Evolutionary conservation across 108 stramenopile genomes (phyloP).

Genomic region (Cylindrotheca closterium): DNA sequence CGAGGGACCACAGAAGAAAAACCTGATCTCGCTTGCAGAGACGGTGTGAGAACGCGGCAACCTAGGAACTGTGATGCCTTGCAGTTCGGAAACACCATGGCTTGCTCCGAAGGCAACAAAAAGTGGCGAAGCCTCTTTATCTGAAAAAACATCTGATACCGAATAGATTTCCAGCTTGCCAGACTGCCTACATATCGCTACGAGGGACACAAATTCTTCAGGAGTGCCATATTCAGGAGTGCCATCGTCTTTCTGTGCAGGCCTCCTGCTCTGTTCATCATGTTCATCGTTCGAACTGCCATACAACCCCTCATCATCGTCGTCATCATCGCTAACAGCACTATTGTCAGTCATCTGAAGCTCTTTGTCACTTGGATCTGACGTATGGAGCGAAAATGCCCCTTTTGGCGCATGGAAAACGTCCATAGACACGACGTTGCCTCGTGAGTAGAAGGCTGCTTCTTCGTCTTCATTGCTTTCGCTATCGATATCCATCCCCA

Average conservation of each 20-base stretch:
- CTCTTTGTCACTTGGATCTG: too few species aligned
- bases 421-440: conserved; percentile 56
- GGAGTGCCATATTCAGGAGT: neutral
- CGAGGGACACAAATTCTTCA: conserved; percentile 20
- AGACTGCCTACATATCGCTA: conserved; percentile 70
- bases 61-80: conserved; percentile 18
- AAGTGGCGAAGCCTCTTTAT: conserved; percentile 29
- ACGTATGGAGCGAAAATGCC: neutral
- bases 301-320: conserved; percentile 47
- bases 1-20: conserved; percentile 74
- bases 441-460: conserved; percentile 48
- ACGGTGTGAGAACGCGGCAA: conserved; percentile 51
- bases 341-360: neutral
- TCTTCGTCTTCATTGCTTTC: conserved; percentile 31
- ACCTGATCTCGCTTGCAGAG: conserved; percentile 60
- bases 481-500: conserved; percentile 40
- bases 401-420: conserved; percentile 38
- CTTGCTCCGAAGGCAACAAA: conserved; percentile 58
- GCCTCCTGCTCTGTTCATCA: too few species aligned
- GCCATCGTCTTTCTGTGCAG: neutral
- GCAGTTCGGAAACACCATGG: conserved; percentile 48
- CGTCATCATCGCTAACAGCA: conserved; percentile 27
- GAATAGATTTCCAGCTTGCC: conserved; percentile 66
- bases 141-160: conserved; percentile 27
- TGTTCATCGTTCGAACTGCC: neutral